phyloP scores from a whole-genome alignment of 2,329 filamentous ascomycete species.

The Aspergillus sp. region DNA sequence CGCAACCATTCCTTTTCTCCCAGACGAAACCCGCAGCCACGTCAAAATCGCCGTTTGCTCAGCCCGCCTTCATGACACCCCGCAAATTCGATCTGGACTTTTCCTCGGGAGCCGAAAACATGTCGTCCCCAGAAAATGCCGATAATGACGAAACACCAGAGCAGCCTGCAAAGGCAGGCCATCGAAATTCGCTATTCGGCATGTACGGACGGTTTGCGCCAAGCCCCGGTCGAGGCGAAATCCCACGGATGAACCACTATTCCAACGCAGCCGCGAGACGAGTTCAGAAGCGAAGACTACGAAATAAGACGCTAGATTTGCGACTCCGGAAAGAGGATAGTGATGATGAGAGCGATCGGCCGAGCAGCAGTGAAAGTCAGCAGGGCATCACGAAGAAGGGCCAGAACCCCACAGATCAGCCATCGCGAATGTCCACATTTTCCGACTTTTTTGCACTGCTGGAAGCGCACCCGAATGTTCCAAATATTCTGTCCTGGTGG shows the following conservation, averaged over 20 bases:
- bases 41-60: conserved; percentile 36
- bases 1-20: conserved; percentile 52
- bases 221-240: conserved; percentile 64
- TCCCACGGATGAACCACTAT: conserved; percentile 52
- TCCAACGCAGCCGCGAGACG: conserved; percentile 46
- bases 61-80: conserved; percentile 50
- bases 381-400: conserved; percentile 16
- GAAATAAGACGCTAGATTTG: conserved; percentile 48
- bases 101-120: conserved; percentile 49
- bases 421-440: conserved; percentile 39
- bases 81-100: conserved; percentile 49
- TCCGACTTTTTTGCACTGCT: conserved; percentile 61
- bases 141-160: conserved; percentile 53
- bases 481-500: conserved; percentile 66
- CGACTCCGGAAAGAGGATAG: conserved; percentile 38
- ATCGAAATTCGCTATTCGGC: conserved; percentile 42
- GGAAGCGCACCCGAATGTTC: conserved; percentile 64
- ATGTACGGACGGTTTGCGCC: conserved; percentile 46
- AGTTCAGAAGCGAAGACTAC: conserved; percentile 51
- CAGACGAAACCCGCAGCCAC: conserved; percentile 34
- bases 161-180: conserved; percentile 31
- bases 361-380: conserved; percentile 36
- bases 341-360: conserved; percentile 44
- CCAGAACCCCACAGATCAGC: conserved; percentile 14
- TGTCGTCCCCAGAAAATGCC: conserved; percentile 46